Percentiles rank a stretch among this genome's conserved stretches.
phyloP scores from a whole-genome alignment of 768 basidiomycete genomes.

The Sistotremastrum suecicum region DNA sequence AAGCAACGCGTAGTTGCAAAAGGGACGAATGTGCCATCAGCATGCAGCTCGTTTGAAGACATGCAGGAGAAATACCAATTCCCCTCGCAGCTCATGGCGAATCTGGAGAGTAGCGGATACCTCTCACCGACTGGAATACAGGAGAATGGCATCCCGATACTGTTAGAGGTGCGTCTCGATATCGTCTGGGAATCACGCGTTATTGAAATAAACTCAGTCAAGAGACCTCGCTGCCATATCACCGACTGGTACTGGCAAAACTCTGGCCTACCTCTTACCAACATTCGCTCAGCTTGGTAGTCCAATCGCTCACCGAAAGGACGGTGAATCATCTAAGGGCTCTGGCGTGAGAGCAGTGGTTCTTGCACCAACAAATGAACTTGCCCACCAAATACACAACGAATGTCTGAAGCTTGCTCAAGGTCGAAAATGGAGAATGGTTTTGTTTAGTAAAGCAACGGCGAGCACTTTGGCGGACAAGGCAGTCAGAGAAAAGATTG shows the following conservation, averaged over 20 bases:
- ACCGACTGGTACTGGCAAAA: slow-evolving; percentile 96
- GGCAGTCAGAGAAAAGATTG: slow-evolving; percentile 59
- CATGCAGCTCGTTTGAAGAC: slow-evolving; percentile 42
- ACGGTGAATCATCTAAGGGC: slow-evolving; percentile 19
- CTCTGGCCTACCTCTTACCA: slow-evolving; percentile 81
- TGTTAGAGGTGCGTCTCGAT: slow-evolving; percentile 47
- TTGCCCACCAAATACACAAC: slow-evolving; percentile 92
- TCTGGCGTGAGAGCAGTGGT: slow-evolving; percentile 65
- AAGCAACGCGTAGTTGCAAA: slow-evolving; percentile 60
- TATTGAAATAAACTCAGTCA: slow-evolving; percentile 24
- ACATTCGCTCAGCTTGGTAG: slow-evolving; percentile 45
- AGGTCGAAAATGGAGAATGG: slow-evolving; percentile 70
- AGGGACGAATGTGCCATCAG: slow-evolving; percentile 53
- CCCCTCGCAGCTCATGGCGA: slow-evolving; percentile 45
- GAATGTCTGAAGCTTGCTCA: slow-evolving; percentile 74
- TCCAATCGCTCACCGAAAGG: slow-evolving; percentile 37
- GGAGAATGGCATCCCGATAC: slow-evolving; percentile 62
- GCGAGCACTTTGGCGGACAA: slow-evolving; percentile 70
- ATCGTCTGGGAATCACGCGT: neutral
- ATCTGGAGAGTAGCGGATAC: slow-evolving; percentile 48
- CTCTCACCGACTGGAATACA: slow-evolving; percentile 69
- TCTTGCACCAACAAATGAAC: slow-evolving; percentile 83
- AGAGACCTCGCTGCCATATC: slow-evolving; percentile 90
- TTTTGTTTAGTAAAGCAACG: slow-evolving; percentile 82
- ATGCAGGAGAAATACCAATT: slow-evolving; percentile 45